These are phyloP conservation scores for Porcisia hertigi DNA, from an alignment of 208 protist genomes.

Conservation along the genomic window DNA sequence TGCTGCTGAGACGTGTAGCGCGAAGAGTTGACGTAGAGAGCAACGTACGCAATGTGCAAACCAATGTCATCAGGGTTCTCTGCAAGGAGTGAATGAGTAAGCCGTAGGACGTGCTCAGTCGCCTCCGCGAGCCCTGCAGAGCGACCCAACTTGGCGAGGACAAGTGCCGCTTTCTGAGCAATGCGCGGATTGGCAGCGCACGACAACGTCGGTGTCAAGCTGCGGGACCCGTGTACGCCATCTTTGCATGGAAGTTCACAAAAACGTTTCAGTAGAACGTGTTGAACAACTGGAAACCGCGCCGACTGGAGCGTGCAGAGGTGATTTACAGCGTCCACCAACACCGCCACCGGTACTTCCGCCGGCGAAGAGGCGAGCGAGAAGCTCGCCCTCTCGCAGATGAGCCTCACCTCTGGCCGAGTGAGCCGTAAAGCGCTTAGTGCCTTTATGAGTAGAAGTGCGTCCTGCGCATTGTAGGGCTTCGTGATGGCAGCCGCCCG, in stretches of 20 bases:
- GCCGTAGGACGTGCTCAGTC: conserved; percentile 40
- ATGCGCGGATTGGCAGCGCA: conserved; percentile 18
- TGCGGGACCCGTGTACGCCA: not conserved
- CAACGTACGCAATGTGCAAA: conserved; percentile 53
- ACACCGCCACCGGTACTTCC: conserved; percentile 30
- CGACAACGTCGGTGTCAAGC: not conserved
- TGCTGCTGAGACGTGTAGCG: conserved; percentile 11
- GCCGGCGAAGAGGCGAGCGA: conserved; percentile 44
- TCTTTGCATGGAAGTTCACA: conserved; percentile 30
- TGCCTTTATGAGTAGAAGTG: conserved; percentile 51
- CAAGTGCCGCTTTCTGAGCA: conserved; percentile 61
- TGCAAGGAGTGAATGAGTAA: conserved; percentile 19
- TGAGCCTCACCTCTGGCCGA: conserved; percentile 31
- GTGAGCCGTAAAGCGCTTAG: conserved; percentile 45
- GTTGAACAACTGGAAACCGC: conserved; percentile 43
- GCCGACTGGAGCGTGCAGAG: conserved; percentile 50
- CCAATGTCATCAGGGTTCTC: conserved; percentile 27
- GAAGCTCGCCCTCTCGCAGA: conserved; percentile 69
- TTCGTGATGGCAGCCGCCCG: conserved; percentile 40
- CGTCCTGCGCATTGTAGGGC: conserved; percentile 64
- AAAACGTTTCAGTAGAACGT: conserved; percentile 46
- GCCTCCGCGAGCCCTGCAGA: conserved; percentile 5
- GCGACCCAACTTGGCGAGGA: conserved; percentile 52
- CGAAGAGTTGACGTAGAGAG: conserved; percentile 36
- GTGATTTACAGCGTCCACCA: conserved; percentile 51